Evolutionary conservation across 2,329 filamentous ascomycete species (phyloP), one percentile per base, ranked within the genome.

Genomic region (Blumeria graminis): DNA sequence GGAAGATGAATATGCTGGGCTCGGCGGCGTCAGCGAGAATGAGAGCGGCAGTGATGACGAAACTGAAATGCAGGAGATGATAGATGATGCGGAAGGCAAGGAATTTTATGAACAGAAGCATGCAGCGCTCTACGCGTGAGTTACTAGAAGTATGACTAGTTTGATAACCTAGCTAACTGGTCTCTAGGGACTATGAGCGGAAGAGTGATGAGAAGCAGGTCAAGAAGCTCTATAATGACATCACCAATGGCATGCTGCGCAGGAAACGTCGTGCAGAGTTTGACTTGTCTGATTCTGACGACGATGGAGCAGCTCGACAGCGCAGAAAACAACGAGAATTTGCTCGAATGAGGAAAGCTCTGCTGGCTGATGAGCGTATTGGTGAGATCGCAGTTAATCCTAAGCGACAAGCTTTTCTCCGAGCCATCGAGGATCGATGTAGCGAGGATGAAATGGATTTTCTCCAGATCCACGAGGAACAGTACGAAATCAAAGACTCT

Each of bases 1-100:
- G 0, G 93, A 98, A 66, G 92, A 98, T 66, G 92, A 98, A 68
- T 98, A 96, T 67, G 90, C 89, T 41, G 92, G 92, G 4, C 74
- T 98, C 9, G 92, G 92, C 62, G 92, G 92, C 60, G 83, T 74
- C 10, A 90, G 89, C 68, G 89, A 90, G 58, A 90, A 96, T 62
- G 86, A 90, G 61, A 82, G 80, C 48, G 82, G 77, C 46, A 84
- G 88, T 58, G 78, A 86, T 58, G 84, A 82, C 38, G 80, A 85
- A 57, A 81, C 81, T 34, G 75, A 84, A 7, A 78, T 92, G 60
- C 78, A 84, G 62, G 81, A 87, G 60, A 93, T 98, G 79, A 94
- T 98, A 65, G 85, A 92, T 64, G 89, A 96, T 64, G 79, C 83
- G 28, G 80, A 83, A 32, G 78, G 81, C 35, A 81, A 90, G 60